phyloP scores from a whole-genome alignment of 2,329 filamentous ascomycete species.

The Emmonsia crescens region DNA sequence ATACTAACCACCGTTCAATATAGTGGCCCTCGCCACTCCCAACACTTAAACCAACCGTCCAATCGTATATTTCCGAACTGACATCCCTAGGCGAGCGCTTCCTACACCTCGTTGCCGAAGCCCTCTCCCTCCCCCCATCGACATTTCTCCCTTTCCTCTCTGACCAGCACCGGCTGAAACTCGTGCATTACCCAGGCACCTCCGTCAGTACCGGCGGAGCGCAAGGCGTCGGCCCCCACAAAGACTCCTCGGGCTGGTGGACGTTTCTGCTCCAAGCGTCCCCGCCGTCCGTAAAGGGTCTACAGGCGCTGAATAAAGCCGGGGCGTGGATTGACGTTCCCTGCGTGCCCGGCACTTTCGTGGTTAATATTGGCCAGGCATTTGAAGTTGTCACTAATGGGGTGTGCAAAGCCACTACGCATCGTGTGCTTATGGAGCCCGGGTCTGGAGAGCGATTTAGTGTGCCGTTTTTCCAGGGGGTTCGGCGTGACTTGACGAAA shows the following conservation, averaged over 20 bases:
- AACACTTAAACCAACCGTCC: slow-evolving; percentile 28
- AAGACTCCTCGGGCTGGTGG: slow-evolving; percentile 54
- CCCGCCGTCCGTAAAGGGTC: slow-evolving; percentile 36
- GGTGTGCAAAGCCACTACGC: slow-evolving; percentile 34
- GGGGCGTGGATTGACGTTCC: slow-evolving; percentile 34
- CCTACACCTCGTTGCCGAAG: slow-evolving; percentile 46
- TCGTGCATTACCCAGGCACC: slow-evolving; percentile 43
- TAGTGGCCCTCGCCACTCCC: slow-evolving; percentile 36
- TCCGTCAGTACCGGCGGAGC: slow-evolving; percentile 12
- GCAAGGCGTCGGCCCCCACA: slow-evolving; percentile 53
- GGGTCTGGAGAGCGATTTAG: slow-evolving; percentile 34
- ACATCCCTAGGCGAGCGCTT: slow-evolving; percentile 44
- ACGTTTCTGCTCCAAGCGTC: slow-evolving; percentile 54
- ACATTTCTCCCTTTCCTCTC: slow-evolving; percentile 45
- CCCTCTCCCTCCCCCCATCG: slow-evolving; percentile 39
- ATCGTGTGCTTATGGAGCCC: slow-evolving; percentile 31
- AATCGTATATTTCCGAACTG: slow-evolving; percentile 43
- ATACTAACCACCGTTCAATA: neutral
- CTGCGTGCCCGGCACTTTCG: slow-evolving; percentile 30
- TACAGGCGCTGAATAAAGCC: slow-evolving; percentile 34
- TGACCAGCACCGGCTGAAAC: slow-evolving; percentile 49
- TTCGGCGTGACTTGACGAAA: slow-evolving; percentile 38
- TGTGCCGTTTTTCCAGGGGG: slow-evolving; percentile 41
- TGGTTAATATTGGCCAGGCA: slow-evolving; percentile 36
- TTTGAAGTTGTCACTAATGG: slow-evolving; percentile 36